Percentiles rank a stretch among this genome's conserved stretches.
Conservation (phyloP, 495 filamentous ascomycete genomes). For the Neurospora sp. region DNA sequence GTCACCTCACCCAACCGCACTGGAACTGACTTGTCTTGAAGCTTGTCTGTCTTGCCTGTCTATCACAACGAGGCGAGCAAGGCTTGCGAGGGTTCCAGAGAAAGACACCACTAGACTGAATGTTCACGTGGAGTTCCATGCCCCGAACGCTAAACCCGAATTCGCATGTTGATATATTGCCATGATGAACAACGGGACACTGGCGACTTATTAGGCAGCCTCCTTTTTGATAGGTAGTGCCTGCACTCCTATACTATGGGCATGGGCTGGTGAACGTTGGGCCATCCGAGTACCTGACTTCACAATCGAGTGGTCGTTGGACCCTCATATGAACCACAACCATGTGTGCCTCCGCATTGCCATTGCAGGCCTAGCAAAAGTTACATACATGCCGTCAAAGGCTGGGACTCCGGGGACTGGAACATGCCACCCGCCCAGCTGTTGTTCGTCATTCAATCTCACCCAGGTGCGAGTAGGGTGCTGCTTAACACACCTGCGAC, state of each 20-base stretch:
- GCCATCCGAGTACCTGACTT: background rate
- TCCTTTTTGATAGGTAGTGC: background rate
- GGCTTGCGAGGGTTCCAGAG: background rate
- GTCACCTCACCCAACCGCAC: background rate
- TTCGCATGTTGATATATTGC: background rate
- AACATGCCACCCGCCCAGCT: background rate
- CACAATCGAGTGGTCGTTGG: background rate
- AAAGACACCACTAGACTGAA: background rate
- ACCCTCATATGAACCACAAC: background rate
- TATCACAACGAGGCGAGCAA: background rate
- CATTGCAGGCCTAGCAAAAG: background rate
- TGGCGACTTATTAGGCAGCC: background rate
- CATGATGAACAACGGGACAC: background rate
- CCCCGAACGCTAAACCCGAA: background rate
- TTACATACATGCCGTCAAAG: background rate
- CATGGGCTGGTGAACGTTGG: background rate
- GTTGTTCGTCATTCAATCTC: background rate
- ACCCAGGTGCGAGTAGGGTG: background rate
- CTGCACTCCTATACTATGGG: background rate
- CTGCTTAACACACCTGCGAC: background rate
- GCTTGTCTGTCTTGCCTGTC: background rate
- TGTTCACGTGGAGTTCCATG: background rate
- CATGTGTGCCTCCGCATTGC: background rate
- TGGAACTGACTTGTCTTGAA: background rate
- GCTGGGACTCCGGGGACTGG: background rate